Percentiles rank a stretch among this genome's conserved stretches.
phyloP scores from a whole-genome alignment of 1,139 yeast species.

The Geotrichum siamense region DNA sequence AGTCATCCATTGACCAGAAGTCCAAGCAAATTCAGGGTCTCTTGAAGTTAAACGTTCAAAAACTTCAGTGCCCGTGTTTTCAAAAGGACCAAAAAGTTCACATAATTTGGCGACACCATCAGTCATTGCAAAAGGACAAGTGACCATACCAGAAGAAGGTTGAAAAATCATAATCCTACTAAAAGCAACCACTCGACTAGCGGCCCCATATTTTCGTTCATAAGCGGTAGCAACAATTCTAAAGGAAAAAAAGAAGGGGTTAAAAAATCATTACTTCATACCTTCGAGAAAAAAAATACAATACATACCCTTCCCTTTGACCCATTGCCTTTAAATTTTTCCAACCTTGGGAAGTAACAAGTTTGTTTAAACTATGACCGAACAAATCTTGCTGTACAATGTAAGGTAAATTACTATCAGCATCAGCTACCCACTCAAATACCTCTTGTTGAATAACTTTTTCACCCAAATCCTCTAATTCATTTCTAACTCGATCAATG shows the following conservation, averaged over 20 bases:
- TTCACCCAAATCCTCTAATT: slow-evolving; percentile 25
- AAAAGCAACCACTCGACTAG: slow-evolving; percentile 27
- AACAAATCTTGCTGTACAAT: slow-evolving; percentile 30
- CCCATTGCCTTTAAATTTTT: slow-evolving; percentile 27
- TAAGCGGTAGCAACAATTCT: slow-evolving; percentile 27
- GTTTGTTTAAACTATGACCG: slow-evolving; percentile 26
- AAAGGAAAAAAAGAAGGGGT: not conserved
- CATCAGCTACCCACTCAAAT: slow-evolving; percentile 30
- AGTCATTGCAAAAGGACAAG: slow-evolving; percentile 34
- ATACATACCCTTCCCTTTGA: slow-evolving; percentile 23
- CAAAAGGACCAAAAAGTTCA: slow-evolving; percentile 23
- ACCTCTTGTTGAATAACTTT: slow-evolving; percentile 24
- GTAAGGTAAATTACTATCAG: slow-evolving; percentile 29
- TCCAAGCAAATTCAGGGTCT: slow-evolving; percentile 29
- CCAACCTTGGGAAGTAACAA: slow-evolving; percentile 33
- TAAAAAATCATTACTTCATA: slow-evolving; percentile 29
- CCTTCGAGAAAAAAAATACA: not conserved
- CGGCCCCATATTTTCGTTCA: slow-evolving; percentile 25
- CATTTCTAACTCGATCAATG: slow-evolving; percentile 17
- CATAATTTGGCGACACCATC: slow-evolving; percentile 33
- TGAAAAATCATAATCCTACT: slow-evolving; percentile 27
- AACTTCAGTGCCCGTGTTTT: slow-evolving; percentile 18
- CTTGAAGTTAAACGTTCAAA: slow-evolving; percentile 25
- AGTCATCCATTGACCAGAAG: slow-evolving; percentile 35
- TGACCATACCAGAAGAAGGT: slow-evolving; percentile 31